Evolutionary conservation across 1,284 basidiomycete species (phyloP).

Genomic region (Prillingera fragicola): DNA sequence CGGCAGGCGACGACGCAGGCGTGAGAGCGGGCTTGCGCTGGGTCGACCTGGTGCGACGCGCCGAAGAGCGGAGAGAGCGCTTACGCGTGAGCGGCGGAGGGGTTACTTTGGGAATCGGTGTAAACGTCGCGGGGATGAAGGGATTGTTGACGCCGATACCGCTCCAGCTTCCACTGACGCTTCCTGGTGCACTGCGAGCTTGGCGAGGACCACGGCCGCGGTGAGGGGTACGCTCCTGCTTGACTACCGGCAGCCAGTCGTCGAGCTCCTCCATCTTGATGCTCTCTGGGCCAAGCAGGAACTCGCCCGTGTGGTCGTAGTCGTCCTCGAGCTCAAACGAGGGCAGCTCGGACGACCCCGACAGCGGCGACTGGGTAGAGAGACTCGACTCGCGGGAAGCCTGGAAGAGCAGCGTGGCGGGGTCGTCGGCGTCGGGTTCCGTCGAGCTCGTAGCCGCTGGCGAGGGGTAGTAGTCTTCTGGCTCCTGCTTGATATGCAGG

Average conservation of each 20-base stretch:
- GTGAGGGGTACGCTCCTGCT: slow-evolving; percentile 25
- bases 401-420: slow-evolving; percentile 4
- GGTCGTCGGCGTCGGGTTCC: slow-evolving; percentile 23
- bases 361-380: slow-evolving; percentile 20
- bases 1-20: slow-evolving; percentile 3
- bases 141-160: slow-evolving; percentile 37
- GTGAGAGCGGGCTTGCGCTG: slow-evolving; percentile 12
- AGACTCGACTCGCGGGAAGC: slow-evolving; percentile 16
- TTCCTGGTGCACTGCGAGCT: slow-evolving; percentile 7
- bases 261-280: slow-evolving; percentile 41
- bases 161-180: slow-evolving; percentile 34
- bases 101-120: not conserved
- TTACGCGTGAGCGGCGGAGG: slow-evolving; percentile 15
- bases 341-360: slow-evolving; percentile 31
- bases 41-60: slow-evolving; percentile 10
- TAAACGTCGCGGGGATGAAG: slow-evolving; percentile 10
- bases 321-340: slow-evolving; percentile 26
- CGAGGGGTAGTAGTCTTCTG: slow-evolving; percentile 37
- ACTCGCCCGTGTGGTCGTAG: slow-evolving; percentile 18
- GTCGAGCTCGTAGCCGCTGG: slow-evolving; percentile 21
- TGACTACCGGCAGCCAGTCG: slow-evolving; percentile 29
- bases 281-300: slow-evolving; percentile 40
- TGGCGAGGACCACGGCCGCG: slow-evolving; percentile 16
- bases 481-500: slow-evolving; percentile 36
- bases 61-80: slow-evolving; percentile 11